A percentile compares a stretch with the other conserved stretches of the same genome.
phyloP scores from a whole-genome alignment of 225 moss, liverwort and hornwort species.

The Bryoerythrophyllum caledonicum region DNA sequence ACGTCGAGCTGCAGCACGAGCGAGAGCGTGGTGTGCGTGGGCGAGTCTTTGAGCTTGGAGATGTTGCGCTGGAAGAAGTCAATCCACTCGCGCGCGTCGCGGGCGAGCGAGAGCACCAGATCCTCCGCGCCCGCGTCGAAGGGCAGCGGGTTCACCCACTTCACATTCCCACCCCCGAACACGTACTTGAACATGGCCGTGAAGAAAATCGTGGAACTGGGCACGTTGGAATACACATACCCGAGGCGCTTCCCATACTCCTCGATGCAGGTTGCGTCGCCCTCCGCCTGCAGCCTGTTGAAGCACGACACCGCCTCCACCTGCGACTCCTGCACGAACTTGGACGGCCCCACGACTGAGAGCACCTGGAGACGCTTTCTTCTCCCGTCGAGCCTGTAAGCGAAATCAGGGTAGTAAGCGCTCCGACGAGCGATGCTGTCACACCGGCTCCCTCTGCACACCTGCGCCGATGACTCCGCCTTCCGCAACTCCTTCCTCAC shows the following conservation, averaged over 20 bases:
- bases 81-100: constrained; percentile 40
- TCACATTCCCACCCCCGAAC: constrained; percentile 28
- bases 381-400: constrained; percentile 41
- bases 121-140: constrained; percentile 49
- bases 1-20: constrained; percentile 46
- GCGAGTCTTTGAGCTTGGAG: constrained; percentile 24
- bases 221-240: constrained; percentile 17
- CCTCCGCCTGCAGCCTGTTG: constrained; percentile 34
- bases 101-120: constrained; percentile 45
- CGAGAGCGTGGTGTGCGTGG: constrained; percentile 30
- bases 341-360: constrained; percentile 46
- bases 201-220: constrained; percentile 36
- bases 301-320: constrained; percentile 47
- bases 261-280: constrained; percentile 42
- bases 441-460: constrained; percentile 15
- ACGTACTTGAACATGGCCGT: constrained; percentile 44
- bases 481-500: constrained; percentile 34
- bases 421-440: constrained; percentile 10
- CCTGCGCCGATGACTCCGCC: constrained; percentile 19
- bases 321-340: constrained; percentile 30
- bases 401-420: constrained; percentile 52
- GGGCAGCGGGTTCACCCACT: constrained; percentile 45
- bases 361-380: constrained; percentile 46
- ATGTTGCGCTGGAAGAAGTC: constrained; percentile 41
- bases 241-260: constrained; percentile 49